Base-by-base conservation (phyloP, 2,329 filamentous ascomycete genomes). In the Diaporthe destruens region DNA sequence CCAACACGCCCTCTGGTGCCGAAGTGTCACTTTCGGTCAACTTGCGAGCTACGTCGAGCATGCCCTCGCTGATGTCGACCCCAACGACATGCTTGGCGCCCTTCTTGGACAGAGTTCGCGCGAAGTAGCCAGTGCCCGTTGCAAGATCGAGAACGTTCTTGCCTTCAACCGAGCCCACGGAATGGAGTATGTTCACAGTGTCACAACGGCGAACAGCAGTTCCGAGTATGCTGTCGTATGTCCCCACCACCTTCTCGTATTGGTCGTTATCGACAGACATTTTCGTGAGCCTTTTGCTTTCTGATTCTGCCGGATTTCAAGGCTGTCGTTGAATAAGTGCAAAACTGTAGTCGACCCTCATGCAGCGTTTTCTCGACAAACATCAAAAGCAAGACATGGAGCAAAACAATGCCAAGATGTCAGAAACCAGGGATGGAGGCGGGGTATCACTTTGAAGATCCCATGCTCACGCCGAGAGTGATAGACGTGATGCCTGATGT, bases 261-360 rank as follows among this genome's bases (percentile, higher is more conserved):
- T 65, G 61, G 12, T 44, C 61, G n/a, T 65, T 65, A 8, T 65
- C 61, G 18, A 65, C 32, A 25, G 44, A 14, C 61, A 65, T 65
- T 25, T 8, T 25, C 3, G 20, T 20, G n/a, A 36, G n/a, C 5
- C 9, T 14, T 8, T 14, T 20, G 7, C 34, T 25, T 32, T 1
- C 1, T 25, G 6, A 18, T 4, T 39, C n/a, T 42, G 11, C 23
- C 25, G 29, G 29, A 18, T 16, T n/a, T n/a, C n/a, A n/a, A n/a
- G n/a, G n/a, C n/a, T 5, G 39, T 42, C 39, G 39, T 42, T 20
- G 11, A 1, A n/a, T 47, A 7, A 7, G 16, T 34, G 42, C 29
- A 29, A 9, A 32, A 32, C 12, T 49, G 1, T 14, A 32, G 47
- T 3, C 20, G 29, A 2, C 12, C 11, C 29, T 25, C 16, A 1